phyloP scores from a whole-genome alignment of 116 monocot species.

The Posidonia oceanica region DNA sequence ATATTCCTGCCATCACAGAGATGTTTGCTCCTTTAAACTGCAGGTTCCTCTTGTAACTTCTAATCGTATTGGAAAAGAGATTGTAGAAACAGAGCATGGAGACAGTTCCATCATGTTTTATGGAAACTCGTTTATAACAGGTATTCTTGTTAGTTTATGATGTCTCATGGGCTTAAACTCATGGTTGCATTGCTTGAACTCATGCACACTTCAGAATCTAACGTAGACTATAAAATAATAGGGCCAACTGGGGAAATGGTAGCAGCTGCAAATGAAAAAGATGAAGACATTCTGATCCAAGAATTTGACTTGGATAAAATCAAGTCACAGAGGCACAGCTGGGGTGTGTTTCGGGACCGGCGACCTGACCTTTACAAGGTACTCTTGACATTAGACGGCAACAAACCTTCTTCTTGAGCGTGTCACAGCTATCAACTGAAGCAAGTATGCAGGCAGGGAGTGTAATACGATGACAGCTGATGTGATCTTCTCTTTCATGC shows the following conservation, averaged over 20 bases:
- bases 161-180: too few relatives aligned
- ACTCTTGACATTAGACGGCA: conserved; percentile 62
- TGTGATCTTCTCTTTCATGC: too few relatives aligned
- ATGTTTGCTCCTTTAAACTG: neutral
- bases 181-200: neutral
- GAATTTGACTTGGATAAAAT: conserved; percentile 77
- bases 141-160: conserved; percentile 8
- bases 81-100: conserved; percentile 82
- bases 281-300: conserved; percentile 61
- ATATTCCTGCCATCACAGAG: neutral
- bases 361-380: conserved; percentile 76
- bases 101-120: conserved; percentile 74
- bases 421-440: neutral
- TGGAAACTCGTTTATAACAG: conserved; percentile 94
- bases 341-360: conserved; percentile 84
- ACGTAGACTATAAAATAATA: conserved; percentile 6
- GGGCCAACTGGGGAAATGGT: conserved; percentile 84
- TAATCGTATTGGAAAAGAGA: conserved; percentile 81
- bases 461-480: too few relatives aligned
- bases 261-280: conserved; percentile 68
- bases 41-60: conserved; percentile 91
- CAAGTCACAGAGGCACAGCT: conserved; percentile 63
- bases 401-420: conserved; percentile 1
- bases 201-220: neutral
- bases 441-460: too few relatives aligned